Evolutionary conservation across 2,329 filamentous ascomycete genomes (phyloP).

Genomic region (Nigrograna mackinnonii): DNA sequence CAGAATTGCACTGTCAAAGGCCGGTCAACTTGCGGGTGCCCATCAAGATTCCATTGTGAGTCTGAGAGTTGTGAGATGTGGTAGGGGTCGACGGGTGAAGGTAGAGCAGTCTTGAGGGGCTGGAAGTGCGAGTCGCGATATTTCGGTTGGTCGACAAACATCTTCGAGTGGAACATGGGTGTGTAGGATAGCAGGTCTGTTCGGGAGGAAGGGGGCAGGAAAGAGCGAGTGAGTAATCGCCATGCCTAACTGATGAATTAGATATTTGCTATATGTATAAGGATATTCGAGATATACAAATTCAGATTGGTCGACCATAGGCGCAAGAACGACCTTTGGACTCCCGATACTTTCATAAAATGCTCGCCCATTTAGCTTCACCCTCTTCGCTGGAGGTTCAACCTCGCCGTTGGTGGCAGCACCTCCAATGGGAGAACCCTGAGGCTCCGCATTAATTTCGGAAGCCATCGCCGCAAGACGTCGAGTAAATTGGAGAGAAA

Average conservation of each 20-base stretch:
- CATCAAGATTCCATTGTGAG: slow-evolving; percentile 65
- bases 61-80: slow-evolving; percentile 33
- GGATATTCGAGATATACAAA: slow-evolving; percentile 66
- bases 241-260: slow-evolving; percentile 68
- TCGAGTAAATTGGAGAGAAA: neutral
- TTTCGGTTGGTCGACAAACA: slow-evolving; percentile 76
- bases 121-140: slow-evolving; percentile 85
- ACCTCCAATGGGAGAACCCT: slow-evolving; percentile 1
- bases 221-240: slow-evolving; percentile 94
- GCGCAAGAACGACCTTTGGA: slow-evolving; percentile 87
- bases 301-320: slow-evolving; percentile 98
- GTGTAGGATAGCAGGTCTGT: slow-evolving; percentile 80
- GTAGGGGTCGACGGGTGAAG: slow-evolving; percentile 37
- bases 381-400: slow-evolving; percentile 16
- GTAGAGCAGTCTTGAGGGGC: slow-evolving; percentile 52
- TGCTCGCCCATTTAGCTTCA: slow-evolving; percentile 78
- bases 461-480: slow-evolving; percentile 15
- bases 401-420: slow-evolving; percentile 1
- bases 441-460: slow-evolving; percentile 11
- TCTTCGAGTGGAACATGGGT: slow-evolving; percentile 92
- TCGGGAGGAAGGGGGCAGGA: slow-evolving; percentile 66
- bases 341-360: slow-evolving; percentile 96
- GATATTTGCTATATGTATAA: neutral
- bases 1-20: slow-evolving; percentile 97
- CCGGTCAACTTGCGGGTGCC: slow-evolving; percentile 80